Percentiles rank a stretch among this genome's conserved stretches.
These are phyloP conservation scores for Xanthoconium purpureum DNA, from an alignment of 768 basidiomycete species.

Conservation along the genomic window DNA sequence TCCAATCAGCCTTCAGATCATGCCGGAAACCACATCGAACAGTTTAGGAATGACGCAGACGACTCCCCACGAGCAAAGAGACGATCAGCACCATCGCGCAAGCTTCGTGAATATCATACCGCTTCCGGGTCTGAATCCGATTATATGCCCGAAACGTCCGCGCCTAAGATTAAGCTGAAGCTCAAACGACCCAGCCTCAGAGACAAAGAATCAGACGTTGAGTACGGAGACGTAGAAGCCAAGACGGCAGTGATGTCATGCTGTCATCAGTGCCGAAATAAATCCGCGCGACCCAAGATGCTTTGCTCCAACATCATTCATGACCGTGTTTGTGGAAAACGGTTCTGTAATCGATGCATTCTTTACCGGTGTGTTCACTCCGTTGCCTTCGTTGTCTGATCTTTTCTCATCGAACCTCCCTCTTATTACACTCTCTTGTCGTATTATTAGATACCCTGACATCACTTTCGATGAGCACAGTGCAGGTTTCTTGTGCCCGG, in stretches of 20 bases:
- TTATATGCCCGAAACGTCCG: conserved; percentile 4
- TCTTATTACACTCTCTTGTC: neutral
- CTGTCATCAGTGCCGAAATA: conserved; percentile 39
- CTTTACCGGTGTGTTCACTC: conserved; percentile 27
- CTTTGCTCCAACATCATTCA: conserved; percentile 25
- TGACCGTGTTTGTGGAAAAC: conserved; percentile 28
- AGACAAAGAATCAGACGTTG: neutral
- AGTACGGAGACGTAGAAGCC: neutral
- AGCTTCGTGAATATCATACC: conserved; percentile 5
- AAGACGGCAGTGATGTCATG: conserved; percentile 10
- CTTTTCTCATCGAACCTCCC: conserved; percentile 3
- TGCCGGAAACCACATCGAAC: neutral
- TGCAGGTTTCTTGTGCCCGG: conserved; percentile 41
- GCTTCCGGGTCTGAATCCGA: conserved; percentile 15
- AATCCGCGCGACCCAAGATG: conserved; percentile 33
- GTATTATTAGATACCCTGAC: conserved; percentile 36
- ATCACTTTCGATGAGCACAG: conserved; percentile 34
- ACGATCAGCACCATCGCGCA: conserved; percentile 16
- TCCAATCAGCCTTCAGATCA: neutral
- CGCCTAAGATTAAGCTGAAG: neutral
- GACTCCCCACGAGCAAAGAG: neutral
- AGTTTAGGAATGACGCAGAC: neutral
- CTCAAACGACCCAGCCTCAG: neutral
- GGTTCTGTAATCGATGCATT: conserved; percentile 37
- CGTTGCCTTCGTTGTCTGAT: neutral